Base-by-base conservation (phyloP, 768 basidiomycete species). In the Hortiboletus flavorubellus region DNA sequence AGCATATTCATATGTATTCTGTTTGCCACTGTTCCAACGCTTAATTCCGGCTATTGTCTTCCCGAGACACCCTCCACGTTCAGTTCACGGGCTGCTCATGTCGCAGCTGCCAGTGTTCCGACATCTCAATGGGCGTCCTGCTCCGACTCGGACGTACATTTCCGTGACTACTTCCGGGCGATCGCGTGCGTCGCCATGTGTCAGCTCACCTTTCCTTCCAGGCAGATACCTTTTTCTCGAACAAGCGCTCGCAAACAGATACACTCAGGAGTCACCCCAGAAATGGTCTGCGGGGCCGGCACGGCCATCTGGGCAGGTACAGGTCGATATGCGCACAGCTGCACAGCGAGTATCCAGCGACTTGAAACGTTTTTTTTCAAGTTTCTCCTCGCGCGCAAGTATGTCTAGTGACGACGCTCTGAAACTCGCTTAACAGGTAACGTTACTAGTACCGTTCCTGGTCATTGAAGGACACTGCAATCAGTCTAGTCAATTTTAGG, bases 391-490 rank as follows among this genome's bases (percentile, higher is more conserved):
- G 7, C 14, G 37, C 31, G 31, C 10, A 15, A 26, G 26, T 15
- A 10, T 9, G 15, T 8, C 34, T 37, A 16, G 21, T 31, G 34
- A 35, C 29, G 30, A 51, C 29, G 39, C 52, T 49, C 40, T 39
- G 60, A 51, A 43, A 48, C 60, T 21, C 64, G 64, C 58, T 53
- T 64, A 37, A 23, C 38, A 7, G 3, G 14, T 48, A 50, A 60
- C 61, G 61, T 66, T 46, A 64, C 29, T 43, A 44, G 23, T 33
- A 31, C 48, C 35, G 9, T 48, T 44, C 26, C 29, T 41, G 23
- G 16, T 21, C 46, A 8, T 42, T 34, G 37, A 38, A 38, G 15
- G 16, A 7, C 15, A 38, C 15, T 35, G 3, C 14, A 14, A 2
- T 14, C 34, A 14, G 34, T 35, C 14, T 35, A 14, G 34, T 14